phyloP scores from a whole-genome alignment of 2,329 filamentous ascomycete species.

The Neopestalotiopsis rosae region DNA sequence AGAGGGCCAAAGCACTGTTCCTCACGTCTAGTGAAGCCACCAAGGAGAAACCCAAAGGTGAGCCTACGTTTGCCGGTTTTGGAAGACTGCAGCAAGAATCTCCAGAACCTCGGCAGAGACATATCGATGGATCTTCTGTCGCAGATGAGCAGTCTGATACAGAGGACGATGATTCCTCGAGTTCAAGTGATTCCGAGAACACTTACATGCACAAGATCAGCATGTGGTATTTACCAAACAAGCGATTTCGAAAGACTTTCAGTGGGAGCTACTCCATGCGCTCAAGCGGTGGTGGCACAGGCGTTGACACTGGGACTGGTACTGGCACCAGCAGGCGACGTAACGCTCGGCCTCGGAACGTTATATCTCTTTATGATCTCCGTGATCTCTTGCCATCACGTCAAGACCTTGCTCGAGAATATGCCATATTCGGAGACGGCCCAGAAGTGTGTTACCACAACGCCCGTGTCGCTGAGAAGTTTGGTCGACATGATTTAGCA shows the following conservation, averaged over 20 bases:
- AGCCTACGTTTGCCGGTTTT: conserved; percentile 63
- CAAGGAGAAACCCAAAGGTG: conserved; percentile 56
- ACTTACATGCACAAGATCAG: conserved; percentile 66
- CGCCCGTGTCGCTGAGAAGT: conserved; percentile 73
- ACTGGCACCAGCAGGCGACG: conserved; percentile 58
- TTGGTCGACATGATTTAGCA: conserved; percentile 73
- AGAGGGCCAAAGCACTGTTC: conserved; percentile 58
- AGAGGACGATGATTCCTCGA: conserved; percentile 54
- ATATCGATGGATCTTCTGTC: conserved; percentile 54
- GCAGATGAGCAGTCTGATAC: conserved; percentile 59
- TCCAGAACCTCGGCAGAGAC: conserved; percentile 51
- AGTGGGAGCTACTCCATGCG: conserved; percentile 62
- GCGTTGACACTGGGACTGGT: conserved; percentile 61
- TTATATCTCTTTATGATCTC: conserved; percentile 76
- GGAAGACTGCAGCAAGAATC: conserved; percentile 59
- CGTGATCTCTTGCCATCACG: conserved; percentile 78
- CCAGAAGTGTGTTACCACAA: conserved; percentile 86
- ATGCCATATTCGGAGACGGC: conserved; percentile 83
- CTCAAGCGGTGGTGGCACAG: conserved; percentile 66
- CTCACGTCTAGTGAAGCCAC: conserved; percentile 51
- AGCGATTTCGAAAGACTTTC: conserved; percentile 59
- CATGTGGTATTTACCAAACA: conserved; percentile 60
- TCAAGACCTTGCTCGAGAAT: conserved; percentile 75
- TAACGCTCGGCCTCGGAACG: conserved; percentile 63
- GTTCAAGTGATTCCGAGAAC: conserved; percentile 65